Conservation (phyloP, 768 basidiomycete species). For the Mycena galericulata region DNA sequence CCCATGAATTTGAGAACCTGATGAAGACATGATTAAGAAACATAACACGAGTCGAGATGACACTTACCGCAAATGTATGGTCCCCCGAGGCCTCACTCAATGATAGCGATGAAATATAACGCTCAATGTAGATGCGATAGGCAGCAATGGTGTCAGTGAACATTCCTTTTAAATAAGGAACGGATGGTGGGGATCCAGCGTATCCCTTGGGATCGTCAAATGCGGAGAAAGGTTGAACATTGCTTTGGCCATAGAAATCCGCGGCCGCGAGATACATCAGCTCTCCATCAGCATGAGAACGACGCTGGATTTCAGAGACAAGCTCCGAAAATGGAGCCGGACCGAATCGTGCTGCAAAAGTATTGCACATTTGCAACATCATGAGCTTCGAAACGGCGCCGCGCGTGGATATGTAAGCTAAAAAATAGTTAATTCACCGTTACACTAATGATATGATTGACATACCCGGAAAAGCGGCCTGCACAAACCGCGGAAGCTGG, state of each 20-base stretch:
- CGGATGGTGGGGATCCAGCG: slow-evolving; percentile 7
- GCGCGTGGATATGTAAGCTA: slow-evolving; percentile 15
- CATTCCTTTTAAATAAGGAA: neutral
- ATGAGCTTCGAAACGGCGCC: slow-evolving; percentile 8
- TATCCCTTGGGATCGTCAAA: slow-evolving; percentile 2
- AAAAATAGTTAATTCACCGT: neutral
- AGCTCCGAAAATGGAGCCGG: slow-evolving; percentile 19
- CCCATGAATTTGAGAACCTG: slow-evolving; percentile 6
- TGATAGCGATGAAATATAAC: neutral
- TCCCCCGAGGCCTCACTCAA: neutral
- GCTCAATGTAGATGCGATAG: slow-evolving; percentile 3
- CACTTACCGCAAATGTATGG: neutral
- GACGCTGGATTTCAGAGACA: slow-evolving; percentile 14
- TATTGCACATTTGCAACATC: slow-evolving; percentile 4
- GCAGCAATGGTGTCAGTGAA: neutral
- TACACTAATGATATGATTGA: neutral
- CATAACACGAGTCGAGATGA: neutral
- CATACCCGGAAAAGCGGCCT: slow-evolving; percentile 7
- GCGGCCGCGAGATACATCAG: slow-evolving; percentile 11
- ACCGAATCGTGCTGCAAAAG: slow-evolving; percentile 1
- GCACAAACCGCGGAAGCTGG: slow-evolving; percentile 10
- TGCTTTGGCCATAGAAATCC: neutral
- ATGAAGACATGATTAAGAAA: neutral
- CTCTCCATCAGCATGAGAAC: slow-evolving; percentile 2
- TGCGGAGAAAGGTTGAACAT: neutral